Conservation (phyloP, 179 eudicot genomes). For the Kewa caespitosa region DNA sequence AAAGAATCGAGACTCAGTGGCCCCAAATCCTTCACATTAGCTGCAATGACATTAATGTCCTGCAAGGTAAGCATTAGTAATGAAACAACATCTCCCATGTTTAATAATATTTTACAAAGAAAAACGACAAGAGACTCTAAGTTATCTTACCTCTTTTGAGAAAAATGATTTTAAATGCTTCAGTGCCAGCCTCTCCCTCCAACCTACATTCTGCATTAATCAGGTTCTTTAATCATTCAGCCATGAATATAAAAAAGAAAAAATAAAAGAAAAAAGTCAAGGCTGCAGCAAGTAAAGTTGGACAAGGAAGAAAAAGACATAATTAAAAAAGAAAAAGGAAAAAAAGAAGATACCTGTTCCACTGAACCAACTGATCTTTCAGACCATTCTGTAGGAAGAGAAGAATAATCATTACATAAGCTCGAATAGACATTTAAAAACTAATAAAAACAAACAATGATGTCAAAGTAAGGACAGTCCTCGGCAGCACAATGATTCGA, state of each 20-base stretch:
- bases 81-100: constrained; percentile 4
- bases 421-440: neutral
- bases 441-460: neutral
- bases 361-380: constrained; percentile 30
- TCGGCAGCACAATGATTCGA: too few species aligned
- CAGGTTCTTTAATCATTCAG: constrained; percentile 7
- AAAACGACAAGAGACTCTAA: neutral
- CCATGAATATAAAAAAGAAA: too few species aligned
- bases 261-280: neutral
- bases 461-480: neutral
- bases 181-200: constrained; percentile 74
- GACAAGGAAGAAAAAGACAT: too few species aligned
- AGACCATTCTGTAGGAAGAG: constrained; percentile 41
- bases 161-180: constrained; percentile 74
- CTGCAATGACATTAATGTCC: constrained; percentile 74
- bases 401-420: constrained; percentile 14
- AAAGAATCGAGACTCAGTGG: constrained; percentile 76
- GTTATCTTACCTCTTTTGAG: constrained; percentile 72
- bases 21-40: constrained; percentile 71
- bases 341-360: constrained; percentile 44
- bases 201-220: constrained; percentile 55
- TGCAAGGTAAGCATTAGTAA: constrained; percentile 34
- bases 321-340: too few species aligned
- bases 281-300: constrained; percentile 13
- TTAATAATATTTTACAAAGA: constrained; percentile 1